A percentile compares a stretch with the other conserved stretches of the same genome.
Evolutionary conservation across 129 eudicot genomes (phyloP).

Genomic region (Glebionis coronaria): DNA sequence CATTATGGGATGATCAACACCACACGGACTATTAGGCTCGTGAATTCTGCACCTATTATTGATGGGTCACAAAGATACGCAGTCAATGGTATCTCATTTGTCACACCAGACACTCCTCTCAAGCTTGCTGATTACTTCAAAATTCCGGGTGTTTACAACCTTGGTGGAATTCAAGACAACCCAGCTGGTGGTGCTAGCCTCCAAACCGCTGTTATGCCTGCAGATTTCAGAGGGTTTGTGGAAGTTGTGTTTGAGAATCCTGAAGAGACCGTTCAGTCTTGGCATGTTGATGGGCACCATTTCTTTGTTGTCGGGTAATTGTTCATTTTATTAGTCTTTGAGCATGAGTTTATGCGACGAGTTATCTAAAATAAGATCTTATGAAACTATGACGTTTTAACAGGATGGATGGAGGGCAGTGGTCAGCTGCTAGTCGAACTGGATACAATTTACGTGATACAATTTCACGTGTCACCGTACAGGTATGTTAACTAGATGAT

Average conservation of each 20-base stretch:
- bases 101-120: constrained; percentile 59
- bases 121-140: constrained; percentile 82
- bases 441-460: constrained; percentile 69
- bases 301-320: constrained; percentile 77
- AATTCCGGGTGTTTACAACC: constrained; percentile 63
- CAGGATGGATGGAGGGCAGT: constrained; percentile 79
- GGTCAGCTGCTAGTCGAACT: constrained; percentile 60
- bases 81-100: constrained; percentile 57
- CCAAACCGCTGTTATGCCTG: constrained; percentile 63
- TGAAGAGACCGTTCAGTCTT: constrained; percentile 51
- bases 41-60: constrained; percentile 55
- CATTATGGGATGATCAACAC: constrained; percentile 73
- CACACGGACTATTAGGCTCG: constrained; percentile 51
- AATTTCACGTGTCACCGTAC: constrained; percentile 69
- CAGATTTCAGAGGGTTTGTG: constrained; percentile 52
- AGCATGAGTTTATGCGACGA: not conserved
- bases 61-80: constrained; percentile 63
- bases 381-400: not conserved
- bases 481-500: constrained; percentile 36
- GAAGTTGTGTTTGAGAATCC: constrained; percentile 70
- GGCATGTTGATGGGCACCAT: constrained; percentile 78
- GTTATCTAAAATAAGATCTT: not conserved
- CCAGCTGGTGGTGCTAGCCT: constrained; percentile 50
- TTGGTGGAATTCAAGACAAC: constrained; percentile 53
- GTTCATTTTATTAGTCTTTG: not conserved